Base-by-base conservation (phyloP, 148 eudicot genomes). In the Fallopia convolvulus region DNA sequence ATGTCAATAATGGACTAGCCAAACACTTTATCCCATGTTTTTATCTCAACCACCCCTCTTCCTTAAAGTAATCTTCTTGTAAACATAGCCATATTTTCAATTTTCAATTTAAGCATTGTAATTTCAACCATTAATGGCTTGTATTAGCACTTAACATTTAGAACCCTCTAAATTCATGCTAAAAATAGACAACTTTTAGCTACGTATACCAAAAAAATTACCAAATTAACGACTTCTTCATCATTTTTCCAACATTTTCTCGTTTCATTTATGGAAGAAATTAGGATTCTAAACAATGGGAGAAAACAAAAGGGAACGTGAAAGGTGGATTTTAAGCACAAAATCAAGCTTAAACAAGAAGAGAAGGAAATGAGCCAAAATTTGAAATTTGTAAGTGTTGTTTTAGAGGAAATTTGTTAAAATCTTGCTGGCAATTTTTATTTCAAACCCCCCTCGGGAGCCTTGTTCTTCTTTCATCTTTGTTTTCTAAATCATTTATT, bases 281-380 rank as follows among this genome's bases (percentile, higher is more conserved):
- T 32, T 0, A 11, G 39, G 36, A 65, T 17, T 14, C 42, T 2
- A 0, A 65, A 65, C 6, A 40, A 30, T 12, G 41, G 70, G 41
- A 65, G 71, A 65, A 32, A 33, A 65, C 42, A 65, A 65, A 33
- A 32, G 6, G 66, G n/a, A 65, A 65, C 42, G 71, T 32, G 71
- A 65, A 65, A 30, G 71, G 71, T 65, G 71, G 71, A 30, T 65
- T 7, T 15, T 33, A 65, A 65, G 71, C 41, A 65, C 71, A 65
- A 33, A 65, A 15, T 33, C 15, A 65, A 65, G 71, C 41, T 30
- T 39, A 65, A 33, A 65, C 41, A 33, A 65, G 58, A 65, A 65
- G n/a, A 30, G 70, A 32, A 63, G 32, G 42, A 14, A 65, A 65
- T 58, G 13, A 58, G 23, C 2, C 13, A 9, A 21, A 21, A 0